Evolutionary conservation across 2,329 filamentous ascomycete species (phyloP), one percentile per base, ranked within the genome.

Genomic region (Annulohypoxylon truncatum): DNA sequence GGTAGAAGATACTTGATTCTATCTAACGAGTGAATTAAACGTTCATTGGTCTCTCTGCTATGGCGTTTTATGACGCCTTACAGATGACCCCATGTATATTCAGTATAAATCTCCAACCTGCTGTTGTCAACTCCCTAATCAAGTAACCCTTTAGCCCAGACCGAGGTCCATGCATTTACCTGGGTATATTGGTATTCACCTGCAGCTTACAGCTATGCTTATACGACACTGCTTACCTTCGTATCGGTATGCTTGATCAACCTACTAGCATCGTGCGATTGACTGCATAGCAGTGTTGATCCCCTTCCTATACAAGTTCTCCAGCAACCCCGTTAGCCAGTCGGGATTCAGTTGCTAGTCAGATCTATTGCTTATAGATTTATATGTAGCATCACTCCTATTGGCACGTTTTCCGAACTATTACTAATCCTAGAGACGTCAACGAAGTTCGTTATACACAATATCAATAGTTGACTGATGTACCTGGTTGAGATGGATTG

Each of bases 31-130:
- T 40, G 8, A 28, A 24, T 12, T 28, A 24, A 42, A 15, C 22
- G 22, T 18, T 24, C 20, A 15, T 46, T 26, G 50, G 20, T 18
- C 7, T 15, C 7, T 20, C 50, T 33, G 33, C 33, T 12, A 53
- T 53, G 33, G 33, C 33, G 50, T 40, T 15, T 40, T 53, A 24
- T 53, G 33, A 53, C 50, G 50, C n/a, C 33, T 53, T 53, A 26
- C 22, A 28, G 20, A 28, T 10, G 22, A 40, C 12, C 31, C 50
- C 18, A 22, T 46, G 40, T 26, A 38, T 2, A 26, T 15, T 12
- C 28, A 38, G 29, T 38, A 40, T 53, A 26, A 7, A 40, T n/a
- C 50, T 28, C 33, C 13, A 9, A 18, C 5, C 35, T 38, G 7
- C n/a, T 38, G n/a, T 22, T 42, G 15, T 42, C 38, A 22, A 38